Base-by-base conservation (phyloP, 2,329 filamentous ascomycete genomes). In the Nectriaceae sp. region DNA sequence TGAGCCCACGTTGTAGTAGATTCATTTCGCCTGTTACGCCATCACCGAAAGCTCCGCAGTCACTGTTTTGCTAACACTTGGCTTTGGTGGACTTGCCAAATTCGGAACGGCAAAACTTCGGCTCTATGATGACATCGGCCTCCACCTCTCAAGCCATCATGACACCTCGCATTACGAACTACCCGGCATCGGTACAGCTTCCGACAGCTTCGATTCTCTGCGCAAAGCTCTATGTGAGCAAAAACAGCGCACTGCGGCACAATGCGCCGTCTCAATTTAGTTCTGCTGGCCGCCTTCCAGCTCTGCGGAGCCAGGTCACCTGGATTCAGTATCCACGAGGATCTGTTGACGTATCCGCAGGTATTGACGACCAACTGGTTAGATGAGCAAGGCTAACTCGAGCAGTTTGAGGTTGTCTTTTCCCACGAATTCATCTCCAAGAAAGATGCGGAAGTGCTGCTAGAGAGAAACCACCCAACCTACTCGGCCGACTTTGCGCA, bases 261-360 rank as follows among this genome's bases (percentile, higher is more conserved):
- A 47, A 84, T 83, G 80, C 77, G 78, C 71, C 75, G 73, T 65
- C 64, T 72, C 59, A 67, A 70, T 48, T 48, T 80, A 44, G 56
- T 72, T 13, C 59, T 82, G 40, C 63, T 81, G 48, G 72, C 72
- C 38, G 62, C 64, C 41, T 57, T 74, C 55, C 76, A 71, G 66
- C 70, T 80, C 22, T 71, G 69, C 58, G 62, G 59, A 54, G 80
- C 78, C 57, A 74, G 75, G 39, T 75, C 78, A 39, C 74, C 73
- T 6, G 72, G 76, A 46, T 96, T 96, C 74, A 96, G 87, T 72
- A 88, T 96, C 47, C 85, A 94, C 63, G 90, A 96, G 65, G 92
- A 97, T 66, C 70, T 96, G 43, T 79, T 96, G 47, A 90, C 90
- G 16, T 90, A 88, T 70, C 92, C 92, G 11, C 90, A 94, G 79